Conservation (phyloP, 306 rosid genomes). For the Fagus sylvatica region DNA sequence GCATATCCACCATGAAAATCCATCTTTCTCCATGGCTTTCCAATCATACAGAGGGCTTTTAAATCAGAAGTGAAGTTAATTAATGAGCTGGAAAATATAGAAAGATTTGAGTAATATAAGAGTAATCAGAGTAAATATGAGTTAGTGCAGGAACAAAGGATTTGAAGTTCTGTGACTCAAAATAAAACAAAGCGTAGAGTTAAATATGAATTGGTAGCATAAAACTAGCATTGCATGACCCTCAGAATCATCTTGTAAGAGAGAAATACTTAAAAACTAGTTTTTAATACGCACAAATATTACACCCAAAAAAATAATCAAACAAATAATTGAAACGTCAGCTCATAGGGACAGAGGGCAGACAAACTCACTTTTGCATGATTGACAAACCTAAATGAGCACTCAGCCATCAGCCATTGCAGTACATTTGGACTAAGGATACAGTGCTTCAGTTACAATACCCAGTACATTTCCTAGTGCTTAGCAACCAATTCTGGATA, state of each 20-base stretch:
- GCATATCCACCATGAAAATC: constrained; percentile 92
- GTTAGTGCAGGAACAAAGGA: neutral
- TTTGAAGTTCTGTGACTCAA: neutral
- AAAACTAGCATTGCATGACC: neutral
- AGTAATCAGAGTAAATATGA: constrained; percentile 1
- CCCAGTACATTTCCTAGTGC: neutral
- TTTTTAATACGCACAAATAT: neutral
- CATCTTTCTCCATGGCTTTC: constrained; percentile 94
- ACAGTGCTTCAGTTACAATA: neutral
- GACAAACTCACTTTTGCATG: no score
- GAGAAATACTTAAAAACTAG: neutral
- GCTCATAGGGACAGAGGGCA: no score
- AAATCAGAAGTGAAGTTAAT: constrained; percentile 29
- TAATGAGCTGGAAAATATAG: constrained; percentile 20
- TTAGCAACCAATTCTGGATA: neutral
- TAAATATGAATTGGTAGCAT: neutral
- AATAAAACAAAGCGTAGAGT: neutral
- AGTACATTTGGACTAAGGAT: neutral
- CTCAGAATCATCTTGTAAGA: neutral
- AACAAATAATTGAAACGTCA: neutral
- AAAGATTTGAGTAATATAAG: neutral
- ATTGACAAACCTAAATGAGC: neutral
- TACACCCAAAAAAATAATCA: neutral
- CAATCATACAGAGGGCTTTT: constrained; percentile 93
- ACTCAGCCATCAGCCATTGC: neutral